Conservation (phyloP, 192 early-diverging fungal species). For the Allomyces javanicus region DNA sequence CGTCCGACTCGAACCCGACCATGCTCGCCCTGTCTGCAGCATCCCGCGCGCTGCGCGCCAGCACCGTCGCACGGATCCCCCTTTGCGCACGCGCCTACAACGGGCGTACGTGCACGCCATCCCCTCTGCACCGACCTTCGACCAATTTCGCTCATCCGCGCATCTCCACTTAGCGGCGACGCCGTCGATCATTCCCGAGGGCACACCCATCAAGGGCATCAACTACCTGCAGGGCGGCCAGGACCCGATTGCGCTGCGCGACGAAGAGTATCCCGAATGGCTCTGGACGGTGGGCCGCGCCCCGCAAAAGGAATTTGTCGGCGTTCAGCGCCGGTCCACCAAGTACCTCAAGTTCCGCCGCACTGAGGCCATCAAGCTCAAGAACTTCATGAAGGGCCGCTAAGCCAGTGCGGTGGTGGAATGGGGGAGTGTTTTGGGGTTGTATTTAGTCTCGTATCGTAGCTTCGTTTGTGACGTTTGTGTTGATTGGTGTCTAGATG, state of each 20-base stretch:
- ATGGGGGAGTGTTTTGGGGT: too few relatives aligned
- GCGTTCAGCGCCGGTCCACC: conserved; percentile 14
- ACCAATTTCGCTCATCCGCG: too few relatives aligned
- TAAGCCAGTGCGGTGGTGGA: not conserved
- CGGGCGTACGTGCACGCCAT: too few relatives aligned
- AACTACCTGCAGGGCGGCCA: conserved; percentile 64
- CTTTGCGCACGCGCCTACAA: conserved; percentile 11
- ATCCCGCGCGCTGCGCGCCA: too few relatives aligned
- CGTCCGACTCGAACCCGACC: too few relatives aligned
- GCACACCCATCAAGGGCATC: conserved; percentile 66
- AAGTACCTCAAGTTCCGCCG: conserved; percentile 37
- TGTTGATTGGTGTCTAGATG: too few relatives aligned
- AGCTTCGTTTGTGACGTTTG: too few relatives aligned
- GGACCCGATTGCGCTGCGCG: conserved; percentile 67
- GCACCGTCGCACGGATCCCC: conserved; percentile 6
- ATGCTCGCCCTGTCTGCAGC: too few relatives aligned
- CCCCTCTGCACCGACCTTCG: too few relatives aligned
- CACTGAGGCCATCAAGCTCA: conserved; percentile 35
- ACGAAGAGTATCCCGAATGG: conserved; percentile 79
- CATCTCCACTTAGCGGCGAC: too few relatives aligned
- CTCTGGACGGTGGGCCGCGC: conserved; percentile 69
- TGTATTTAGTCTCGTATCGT: too few relatives aligned
- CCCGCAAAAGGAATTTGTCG: conserved; percentile 21
- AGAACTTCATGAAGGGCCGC: conserved; percentile 53
- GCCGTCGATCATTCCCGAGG: conserved; percentile 16